phyloP scores from a whole-genome alignment of 2,329 filamentous ascomycete species.

The Chaetomium olivaceum region DNA sequence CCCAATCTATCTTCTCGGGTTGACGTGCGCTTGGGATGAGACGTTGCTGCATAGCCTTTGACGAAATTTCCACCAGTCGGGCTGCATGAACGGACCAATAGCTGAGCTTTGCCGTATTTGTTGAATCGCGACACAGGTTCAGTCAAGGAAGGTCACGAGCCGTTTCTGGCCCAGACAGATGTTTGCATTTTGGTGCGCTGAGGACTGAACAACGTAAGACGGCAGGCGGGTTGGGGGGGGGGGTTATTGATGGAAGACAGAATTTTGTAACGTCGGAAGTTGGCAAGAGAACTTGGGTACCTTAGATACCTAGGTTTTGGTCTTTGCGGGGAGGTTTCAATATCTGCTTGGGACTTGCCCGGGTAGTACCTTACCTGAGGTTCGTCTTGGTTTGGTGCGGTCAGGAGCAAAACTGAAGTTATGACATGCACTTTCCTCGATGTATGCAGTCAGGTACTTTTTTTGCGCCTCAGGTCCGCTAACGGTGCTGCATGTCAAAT shows the following conservation, averaged over 20 bases:
- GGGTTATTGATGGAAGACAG: not conserved
- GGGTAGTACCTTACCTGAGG: too few species aligned
- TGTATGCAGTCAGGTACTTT: not conserved
- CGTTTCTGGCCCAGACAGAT: not conserved
- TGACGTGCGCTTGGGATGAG: not conserved
- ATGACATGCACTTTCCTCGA: not conserved
- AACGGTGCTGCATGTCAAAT: constrained; percentile 4
- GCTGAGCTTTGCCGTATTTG: not conserved
- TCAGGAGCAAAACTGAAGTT: not conserved
- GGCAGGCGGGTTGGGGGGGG: not conserved
- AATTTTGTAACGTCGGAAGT: not conserved
- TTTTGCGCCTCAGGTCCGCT: not conserved
- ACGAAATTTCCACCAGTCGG: not conserved
- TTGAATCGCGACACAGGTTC: not conserved
- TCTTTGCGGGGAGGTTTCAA: not conserved
- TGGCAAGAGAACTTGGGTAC: not conserved
- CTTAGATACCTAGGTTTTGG: not conserved
- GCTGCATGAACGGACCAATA: not conserved
- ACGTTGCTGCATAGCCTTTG: not conserved
- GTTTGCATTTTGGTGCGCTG: not conserved
- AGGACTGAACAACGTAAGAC: not conserved
- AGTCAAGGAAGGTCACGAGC: not conserved
- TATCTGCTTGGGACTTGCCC: not conserved
- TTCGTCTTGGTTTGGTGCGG: too few species aligned
- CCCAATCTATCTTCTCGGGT: not conserved